phyloP scores from a whole-genome alignment of 177 flowering plant genomes.

The Vitis hybrid region DNA sequence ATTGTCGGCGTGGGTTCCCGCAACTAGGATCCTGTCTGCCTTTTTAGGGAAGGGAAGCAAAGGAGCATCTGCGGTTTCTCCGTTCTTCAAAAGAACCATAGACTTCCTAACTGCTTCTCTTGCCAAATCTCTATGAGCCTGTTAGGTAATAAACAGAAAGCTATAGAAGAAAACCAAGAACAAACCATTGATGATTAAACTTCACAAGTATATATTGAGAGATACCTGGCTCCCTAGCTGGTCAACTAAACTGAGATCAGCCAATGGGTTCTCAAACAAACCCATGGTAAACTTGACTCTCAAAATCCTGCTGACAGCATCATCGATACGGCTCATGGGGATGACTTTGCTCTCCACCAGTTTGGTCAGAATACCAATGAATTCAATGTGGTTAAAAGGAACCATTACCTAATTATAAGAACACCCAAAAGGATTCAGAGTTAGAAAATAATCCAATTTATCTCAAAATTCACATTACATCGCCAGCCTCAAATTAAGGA shows the following conservation, averaged over 20 bases:
- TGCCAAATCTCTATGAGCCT: constrained; percentile 59
- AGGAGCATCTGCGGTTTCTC: constrained; percentile 30
- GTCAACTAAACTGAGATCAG: constrained; percentile 36
- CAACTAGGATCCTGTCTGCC: constrained; percentile 42
- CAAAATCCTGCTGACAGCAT: constrained; percentile 55
- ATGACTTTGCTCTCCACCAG: constrained; percentile 38
- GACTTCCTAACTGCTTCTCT: constrained; percentile 67
- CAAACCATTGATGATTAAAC: no score
- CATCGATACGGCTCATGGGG: constrained; percentile 56
- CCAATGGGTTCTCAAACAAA: constrained; percentile 58
- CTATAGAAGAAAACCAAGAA: no score
- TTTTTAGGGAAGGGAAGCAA: constrained; percentile 51
- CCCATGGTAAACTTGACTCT: constrained; percentile 59
- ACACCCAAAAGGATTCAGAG: not conserved
- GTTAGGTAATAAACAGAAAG: not conserved
- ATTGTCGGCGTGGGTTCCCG: constrained; percentile 49
- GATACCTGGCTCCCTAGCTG: constrained; percentile 48
- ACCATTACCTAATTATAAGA: constrained; percentile 44
- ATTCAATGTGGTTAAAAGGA: constrained; percentile 41
- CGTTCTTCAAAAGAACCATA: constrained; percentile 61
- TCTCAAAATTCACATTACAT: no score
- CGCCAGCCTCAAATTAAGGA: no score
- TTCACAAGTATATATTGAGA: no score
- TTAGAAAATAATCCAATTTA: not conserved
- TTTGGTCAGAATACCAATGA: constrained; percentile 30